These are phyloP conservation scores for Chalaropsis thielavioides DNA, from an alignment of 2,329 filamentous ascomycete genomes.

Conservation along the genomic window DNA sequence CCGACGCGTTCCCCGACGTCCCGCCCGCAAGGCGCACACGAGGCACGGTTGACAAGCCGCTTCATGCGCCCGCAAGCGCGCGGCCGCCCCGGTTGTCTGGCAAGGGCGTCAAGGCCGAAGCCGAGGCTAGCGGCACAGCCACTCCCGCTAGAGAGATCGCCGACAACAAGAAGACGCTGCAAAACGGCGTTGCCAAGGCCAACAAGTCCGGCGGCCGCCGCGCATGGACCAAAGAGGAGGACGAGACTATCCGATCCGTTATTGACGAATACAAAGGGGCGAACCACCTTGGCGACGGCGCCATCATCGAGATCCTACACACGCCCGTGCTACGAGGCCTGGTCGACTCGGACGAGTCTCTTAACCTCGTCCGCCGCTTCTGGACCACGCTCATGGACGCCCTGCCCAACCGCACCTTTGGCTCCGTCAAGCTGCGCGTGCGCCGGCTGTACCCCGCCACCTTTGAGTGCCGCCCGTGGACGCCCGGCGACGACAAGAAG, in stretches of 20 bases:
- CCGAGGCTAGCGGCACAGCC: background rate
- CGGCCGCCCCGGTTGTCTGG: background rate
- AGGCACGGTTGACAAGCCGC: background rate
- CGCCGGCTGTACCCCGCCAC: conserved; percentile 9
- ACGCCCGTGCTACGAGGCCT: conserved; percentile 14
- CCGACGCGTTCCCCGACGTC: background rate
- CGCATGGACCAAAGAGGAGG: conserved; percentile 11
- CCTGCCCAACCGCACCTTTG: conserved; percentile 9
- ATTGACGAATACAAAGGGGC: conserved; percentile 4
- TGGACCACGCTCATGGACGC: conserved; percentile 7
- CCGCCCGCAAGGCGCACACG: background rate
- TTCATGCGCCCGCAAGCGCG: background rate
- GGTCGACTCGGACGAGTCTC: conserved; percentile 4
- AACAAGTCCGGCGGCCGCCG: background rate
- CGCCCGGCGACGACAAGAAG: conserved; percentile 6
- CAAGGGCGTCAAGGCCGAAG: background rate
- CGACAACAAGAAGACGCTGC: background rate
- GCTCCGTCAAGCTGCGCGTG: conserved; percentile 8
- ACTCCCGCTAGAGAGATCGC: background rate
- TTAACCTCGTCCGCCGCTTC: conserved; percentile 4
- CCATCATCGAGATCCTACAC: conserved; percentile 9
- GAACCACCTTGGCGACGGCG: conserved; percentile 4
- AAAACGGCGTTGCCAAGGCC: background rate
- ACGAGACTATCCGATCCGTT: background rate
- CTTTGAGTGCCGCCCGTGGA: conserved; percentile 2